A percentile compares a stretch with the other conserved stretches of the same genome.
phyloP scores from a whole-genome alignment of 83 land plant species.

The Thuja plicata region DNA sequence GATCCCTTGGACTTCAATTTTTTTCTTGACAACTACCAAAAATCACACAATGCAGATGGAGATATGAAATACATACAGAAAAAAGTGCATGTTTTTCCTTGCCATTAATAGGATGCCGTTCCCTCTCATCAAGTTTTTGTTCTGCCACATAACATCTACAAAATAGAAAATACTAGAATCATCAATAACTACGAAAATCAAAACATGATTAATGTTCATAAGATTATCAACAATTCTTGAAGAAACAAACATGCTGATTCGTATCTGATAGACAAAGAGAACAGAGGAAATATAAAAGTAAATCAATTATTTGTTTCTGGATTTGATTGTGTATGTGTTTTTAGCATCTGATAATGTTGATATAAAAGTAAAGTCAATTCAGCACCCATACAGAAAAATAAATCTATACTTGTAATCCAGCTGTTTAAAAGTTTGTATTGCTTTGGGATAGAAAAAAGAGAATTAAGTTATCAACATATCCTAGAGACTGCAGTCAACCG shows the following conservation, averaged over 20 bases:
- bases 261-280: neutral
- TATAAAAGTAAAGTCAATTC: neutral
- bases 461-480: neutral
- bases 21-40: neutral
- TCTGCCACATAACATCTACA: constrained; percentile 87
- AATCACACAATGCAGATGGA: neutral
- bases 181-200: neutral
- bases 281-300: neutral
- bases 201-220: neutral
- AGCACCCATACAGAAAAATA: neutral
- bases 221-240: neutral
- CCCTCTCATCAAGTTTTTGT: constrained; percentile 83
- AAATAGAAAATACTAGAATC: neutral
- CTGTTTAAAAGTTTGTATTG: neutral
- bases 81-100: constrained; percentile 65
- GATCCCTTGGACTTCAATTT: neutral
- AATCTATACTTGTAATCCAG: neutral
- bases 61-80: constrained; percentile 47
- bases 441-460: neutral
- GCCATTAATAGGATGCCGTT: constrained; percentile 78
- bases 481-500: neutral
- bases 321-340: no score
- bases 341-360: no score
- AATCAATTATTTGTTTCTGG: no score
- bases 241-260: neutral